A percentile compares a stretch with the other conserved stretches of the same genome.
Conservation (phyloP, 2,329 filamentous ascomycete genomes). For the Cordyceps pruinosa region DNA sequence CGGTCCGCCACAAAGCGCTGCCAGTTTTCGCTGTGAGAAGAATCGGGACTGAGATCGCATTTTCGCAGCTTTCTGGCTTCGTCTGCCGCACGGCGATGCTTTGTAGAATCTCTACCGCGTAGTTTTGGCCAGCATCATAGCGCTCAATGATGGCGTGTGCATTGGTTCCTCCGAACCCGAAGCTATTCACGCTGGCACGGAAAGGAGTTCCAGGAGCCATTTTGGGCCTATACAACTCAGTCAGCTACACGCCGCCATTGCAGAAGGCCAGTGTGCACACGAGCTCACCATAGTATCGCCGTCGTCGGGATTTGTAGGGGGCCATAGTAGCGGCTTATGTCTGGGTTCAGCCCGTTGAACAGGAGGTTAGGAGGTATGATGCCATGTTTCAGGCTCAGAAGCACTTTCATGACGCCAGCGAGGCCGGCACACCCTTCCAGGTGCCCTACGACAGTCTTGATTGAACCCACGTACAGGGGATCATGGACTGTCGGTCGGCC, state of each 20-base stretch:
- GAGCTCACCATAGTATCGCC: not conserved
- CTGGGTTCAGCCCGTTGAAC: slow-evolving; percentile 39
- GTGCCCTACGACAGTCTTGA: slow-evolving; percentile 43
- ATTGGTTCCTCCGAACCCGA: slow-evolving; percentile 38
- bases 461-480: slow-evolving; percentile 31
- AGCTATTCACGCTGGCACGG: slow-evolving; percentile 34
- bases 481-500: not conserved
- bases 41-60: not conserved
- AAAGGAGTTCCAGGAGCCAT: not conserved
- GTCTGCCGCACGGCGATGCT: not conserved
- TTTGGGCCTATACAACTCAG: not conserved
- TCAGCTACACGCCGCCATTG: not conserved
- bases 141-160: slow-evolving; percentile 24
- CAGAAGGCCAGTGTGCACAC: no score
- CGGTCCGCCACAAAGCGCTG: not conserved
- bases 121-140: slow-evolving; percentile 6
- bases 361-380: slow-evolving; percentile 39
- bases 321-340: slow-evolving; percentile 23
- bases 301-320: slow-evolving; percentile 12
- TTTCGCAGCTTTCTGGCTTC: not conserved
- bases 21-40: not conserved
- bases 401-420: slow-evolving; percentile 40
- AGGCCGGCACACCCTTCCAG: slow-evolving; percentile 40
- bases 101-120: not conserved
- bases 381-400: slow-evolving; percentile 37